Evolutionary conservation across 306 rosid genomes (phyloP).

Genomic region (Ochetophila trinervis): DNA sequence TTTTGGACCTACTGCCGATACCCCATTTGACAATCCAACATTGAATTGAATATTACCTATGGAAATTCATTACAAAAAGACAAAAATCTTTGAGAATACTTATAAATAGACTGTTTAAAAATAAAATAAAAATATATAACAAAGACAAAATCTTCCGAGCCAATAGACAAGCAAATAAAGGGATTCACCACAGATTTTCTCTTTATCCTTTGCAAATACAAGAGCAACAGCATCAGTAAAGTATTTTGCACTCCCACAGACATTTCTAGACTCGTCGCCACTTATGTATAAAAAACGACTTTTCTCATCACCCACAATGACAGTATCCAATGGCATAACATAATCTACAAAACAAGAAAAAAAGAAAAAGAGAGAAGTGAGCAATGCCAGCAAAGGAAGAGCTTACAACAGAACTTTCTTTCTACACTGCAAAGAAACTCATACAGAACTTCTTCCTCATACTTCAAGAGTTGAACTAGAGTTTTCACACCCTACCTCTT

Average conservation of each 20-base stretch:
- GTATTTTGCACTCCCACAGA: constrained; percentile 28
- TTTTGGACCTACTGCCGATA: constrained; percentile 47
- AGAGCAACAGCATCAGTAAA: constrained; percentile 63
- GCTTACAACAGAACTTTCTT: background rate
- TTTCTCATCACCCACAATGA: constrained; percentile 73
- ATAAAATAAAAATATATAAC: background rate
- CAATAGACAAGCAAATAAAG: constrained; percentile 2
- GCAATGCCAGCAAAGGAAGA: background rate
- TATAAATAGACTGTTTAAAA: background rate
- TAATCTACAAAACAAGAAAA: constrained; percentile 67
- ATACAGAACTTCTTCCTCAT: background rate
- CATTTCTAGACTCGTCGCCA: constrained; percentile 33
- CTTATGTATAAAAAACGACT: constrained; percentile 45
- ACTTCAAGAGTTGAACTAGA: background rate
- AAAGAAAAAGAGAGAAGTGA: constrained; percentile 6
- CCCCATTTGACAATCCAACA: constrained; percentile 61
- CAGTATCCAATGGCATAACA: constrained; percentile 67
- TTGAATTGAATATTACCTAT: constrained; percentile 54
- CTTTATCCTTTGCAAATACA: constrained; percentile 59
- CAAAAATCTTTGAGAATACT: background rate
- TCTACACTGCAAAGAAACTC: background rate
- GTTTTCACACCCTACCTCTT: no score
- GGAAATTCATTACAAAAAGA: background rate
- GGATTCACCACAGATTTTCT: constrained; percentile 49
- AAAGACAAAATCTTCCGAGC: background rate